Base-by-base conservation (phyloP, 768 basidiomycete genomes). In the Infundibulicybe gibba region DNA sequence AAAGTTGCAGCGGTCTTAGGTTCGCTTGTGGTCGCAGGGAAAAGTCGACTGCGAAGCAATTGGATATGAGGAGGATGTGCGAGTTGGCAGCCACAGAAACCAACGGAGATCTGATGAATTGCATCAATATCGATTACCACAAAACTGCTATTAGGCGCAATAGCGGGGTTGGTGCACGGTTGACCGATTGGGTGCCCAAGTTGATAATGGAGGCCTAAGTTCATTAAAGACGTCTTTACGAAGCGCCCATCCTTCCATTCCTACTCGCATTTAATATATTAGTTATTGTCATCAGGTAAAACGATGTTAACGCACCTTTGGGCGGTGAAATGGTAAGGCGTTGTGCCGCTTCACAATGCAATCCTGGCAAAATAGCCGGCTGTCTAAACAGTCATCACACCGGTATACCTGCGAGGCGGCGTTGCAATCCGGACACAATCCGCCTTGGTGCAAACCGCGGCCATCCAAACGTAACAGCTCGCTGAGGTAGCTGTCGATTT, bases 31-130 rank as follows among this genome's bases (percentile, higher is more conserved):
- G 64, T 64, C 10, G 58, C 54, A 15, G 67, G 64, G 33, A 41
- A 61, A 15, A 54, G 47, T 0, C 53, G 40, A 41, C 46, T 45
- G 4, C 59, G 54, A 0, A 74, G 61, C 0, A 72, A 58, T 44
- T 74, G 68, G 11, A 48, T 50, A 9, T 49, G 39, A 19, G 54
- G 48, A 6, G 16, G 39, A 12, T 42, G 37, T 5, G 48, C 43
- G 2, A 17, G 31, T 17, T 49, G 31, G 33, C 67, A 71, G 0
- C 52, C 57, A 47, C 68, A 71, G 42, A 62, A 69, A 21, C 60
- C 53, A 9, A 69, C 12, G 0, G 45, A 46, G 13, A 69, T 57
- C 5, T 44, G 41, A 34, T 67, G 67, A 17, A 70, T 49, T 0
- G 58, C 56, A 46, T 61, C 58, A 3, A 32, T 38, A 17, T 61